Evolutionary conservation across 768 basidiomycete species (phyloP).

Genomic region (Russula emetica): DNA sequence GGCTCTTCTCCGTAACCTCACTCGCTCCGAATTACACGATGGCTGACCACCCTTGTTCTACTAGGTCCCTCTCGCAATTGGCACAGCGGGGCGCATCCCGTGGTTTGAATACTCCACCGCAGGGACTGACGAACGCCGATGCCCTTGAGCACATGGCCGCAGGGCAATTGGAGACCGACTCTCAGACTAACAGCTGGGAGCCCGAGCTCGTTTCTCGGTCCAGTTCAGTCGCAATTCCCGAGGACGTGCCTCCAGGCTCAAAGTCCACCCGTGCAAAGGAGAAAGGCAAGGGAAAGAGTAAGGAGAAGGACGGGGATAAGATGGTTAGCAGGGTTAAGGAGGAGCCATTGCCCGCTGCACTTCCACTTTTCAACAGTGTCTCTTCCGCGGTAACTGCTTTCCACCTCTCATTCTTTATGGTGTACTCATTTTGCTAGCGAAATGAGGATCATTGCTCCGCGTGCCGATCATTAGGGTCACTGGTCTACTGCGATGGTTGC

Average conservation of each 20-base stretch:
- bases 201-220: slow-evolving; percentile 61
- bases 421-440: slow-evolving; percentile 34
- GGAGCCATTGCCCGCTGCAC: slow-evolving; percentile 39
- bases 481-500: slow-evolving; percentile 97
- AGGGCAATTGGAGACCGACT: slow-evolving; percentile 49
- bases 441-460: slow-evolving; percentile 87
- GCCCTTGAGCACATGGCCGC: slow-evolving; percentile 40
- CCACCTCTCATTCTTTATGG: slow-evolving; percentile 7
- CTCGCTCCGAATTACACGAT: background rate
- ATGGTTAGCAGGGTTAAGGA: slow-evolving; percentile 41
- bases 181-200: slow-evolving; percentile 52
- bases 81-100: slow-evolving; percentile 72
- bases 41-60: slow-evolving; percentile 15
- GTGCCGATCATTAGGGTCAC: slow-evolving; percentile 73
- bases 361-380: slow-evolving; percentile 37
- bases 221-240: slow-evolving; percentile 37
- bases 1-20: slow-evolving; percentile 3
- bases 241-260: slow-evolving; percentile 27
- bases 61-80: slow-evolving; percentile 57
- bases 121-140: slow-evolving; percentile 41
- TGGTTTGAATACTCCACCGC: slow-evolving; percentile 48
- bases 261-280: slow-evolving; percentile 29
- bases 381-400: slow-evolving; percentile 38
- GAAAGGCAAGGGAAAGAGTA: slow-evolving; percentile 45
- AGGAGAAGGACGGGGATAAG: slow-evolving; percentile 36